phyloP scores from a whole-genome alignment of 768 basidiomycete species.

The Agaricus bisporus region DNA sequence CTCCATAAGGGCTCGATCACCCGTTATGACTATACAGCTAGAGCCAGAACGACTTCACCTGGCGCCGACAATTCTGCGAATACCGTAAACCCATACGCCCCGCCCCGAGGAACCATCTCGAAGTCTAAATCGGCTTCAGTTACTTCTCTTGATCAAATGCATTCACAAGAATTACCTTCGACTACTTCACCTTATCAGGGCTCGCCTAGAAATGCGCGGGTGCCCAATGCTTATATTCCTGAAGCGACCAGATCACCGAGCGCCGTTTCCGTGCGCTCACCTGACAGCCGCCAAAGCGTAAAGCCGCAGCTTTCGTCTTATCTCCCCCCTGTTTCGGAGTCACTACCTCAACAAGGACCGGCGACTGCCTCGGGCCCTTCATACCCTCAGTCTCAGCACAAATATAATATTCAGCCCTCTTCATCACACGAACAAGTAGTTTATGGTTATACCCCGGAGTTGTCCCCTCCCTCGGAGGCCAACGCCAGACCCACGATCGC shows the following conservation, averaged over 20 bases:
- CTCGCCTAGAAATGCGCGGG: constrained; percentile 20
- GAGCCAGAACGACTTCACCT: constrained; percentile 2
- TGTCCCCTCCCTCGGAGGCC: constrained; percentile 22
- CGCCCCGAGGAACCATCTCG: neutral
- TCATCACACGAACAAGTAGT: neutral
- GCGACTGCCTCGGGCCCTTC: neutral
- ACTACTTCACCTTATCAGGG: constrained; percentile 26
- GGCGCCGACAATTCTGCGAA: neutral
- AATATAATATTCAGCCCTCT: neutral
- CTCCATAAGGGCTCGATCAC: neutral
- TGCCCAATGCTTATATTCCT: constrained; percentile 17
- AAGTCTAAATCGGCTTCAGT: neutral
- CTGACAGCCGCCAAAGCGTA: constrained; percentile 19
- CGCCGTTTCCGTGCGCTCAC: constrained; percentile 16
- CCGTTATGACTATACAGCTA: neutral
- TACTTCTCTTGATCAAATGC: neutral
- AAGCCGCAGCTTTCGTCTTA: constrained; percentile 7
- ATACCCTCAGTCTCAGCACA: neutral
- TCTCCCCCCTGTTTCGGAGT: constrained; percentile 6
- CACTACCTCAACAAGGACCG: neutral
- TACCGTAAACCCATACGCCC: neutral
- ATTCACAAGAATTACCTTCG: neutral
- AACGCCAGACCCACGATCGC: constrained; percentile 34
- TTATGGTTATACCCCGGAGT: neutral
- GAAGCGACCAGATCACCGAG: constrained; percentile 28